Evolutionary conservation across 257 asterid genomes (phyloP), one percentile per base, ranked within the genome.

Genomic region (Leonotis leonurus): DNA sequence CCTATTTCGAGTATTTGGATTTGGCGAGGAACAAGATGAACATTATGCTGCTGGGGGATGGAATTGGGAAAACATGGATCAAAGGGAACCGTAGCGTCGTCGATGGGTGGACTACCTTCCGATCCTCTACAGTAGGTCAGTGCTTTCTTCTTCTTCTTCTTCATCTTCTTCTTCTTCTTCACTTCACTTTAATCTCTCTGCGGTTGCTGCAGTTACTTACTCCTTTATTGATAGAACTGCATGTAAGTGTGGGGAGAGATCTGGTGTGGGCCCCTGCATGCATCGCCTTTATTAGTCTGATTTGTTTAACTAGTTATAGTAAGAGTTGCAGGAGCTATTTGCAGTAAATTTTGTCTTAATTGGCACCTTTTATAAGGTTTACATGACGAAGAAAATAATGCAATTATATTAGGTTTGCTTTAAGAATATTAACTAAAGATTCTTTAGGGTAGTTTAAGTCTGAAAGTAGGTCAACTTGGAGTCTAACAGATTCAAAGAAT

Each of bases 81-180:
- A 93, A 93, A 57, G 99, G 99, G 0, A 89, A 89, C 53, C 64
- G 97, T 30, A 93, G 92, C 72, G 96, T 93, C 8, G 90, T 75
- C 1, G 97, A 82, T 30, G 94, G 94, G 5, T 93, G 99, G 97
- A 93, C 99, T 20, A 93, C 99, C 5, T 93, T 89, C 82, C 83
- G 92, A 32, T 93, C 99, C 13, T 61, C 95, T 1, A 93, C 99
- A 0, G 90, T 93, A 48, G 94, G 99, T 93, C 1, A 81, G 86
- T 78, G n/a, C n/a, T n/a, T n/a, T n/a, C n/a, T n/a, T n/a, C n/a
- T n/a, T n/a, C n/a, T n/a, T n/a, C n/a, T n/a, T n/a, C n/a, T n/a
- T n/a, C n/a, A n/a, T n/a, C n/a, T n/a, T n/a, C n/a, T n/a, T n/a
- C n/a, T n/a, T n/a, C n/a, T n/a, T n/a, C n/a, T n/a, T n/a, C n/a